phyloP scores from a whole-genome alignment of 768 basidiomycete genomes.

The Boletellus ananas region DNA sequence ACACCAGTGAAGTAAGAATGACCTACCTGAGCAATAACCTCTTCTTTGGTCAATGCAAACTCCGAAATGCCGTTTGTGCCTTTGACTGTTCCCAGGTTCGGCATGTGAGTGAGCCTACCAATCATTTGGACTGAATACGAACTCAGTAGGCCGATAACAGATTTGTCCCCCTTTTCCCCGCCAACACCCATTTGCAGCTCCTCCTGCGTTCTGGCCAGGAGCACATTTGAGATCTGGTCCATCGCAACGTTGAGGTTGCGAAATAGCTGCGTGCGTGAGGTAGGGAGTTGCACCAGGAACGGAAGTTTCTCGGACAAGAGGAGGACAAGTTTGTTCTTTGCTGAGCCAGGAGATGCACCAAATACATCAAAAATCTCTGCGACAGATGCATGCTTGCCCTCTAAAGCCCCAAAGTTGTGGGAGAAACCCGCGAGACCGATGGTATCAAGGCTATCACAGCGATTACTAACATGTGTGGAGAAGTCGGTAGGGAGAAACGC shows the following conservation, averaged over 20 bases:
- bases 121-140: conserved; percentile 15
- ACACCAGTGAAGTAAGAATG: no score
- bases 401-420: conserved; percentile 51
- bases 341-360: conserved; percentile 15
- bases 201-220: conserved; percentile 35
- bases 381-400: conserved; percentile 43
- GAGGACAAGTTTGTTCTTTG: conserved; percentile 30
- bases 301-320: conserved; percentile 39
- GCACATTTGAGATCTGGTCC: conserved; percentile 36
- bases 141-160: conserved; percentile 26
- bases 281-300: conserved; percentile 35
- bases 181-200: conserved; percentile 27
- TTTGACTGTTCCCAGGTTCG: conserved; percentile 29
- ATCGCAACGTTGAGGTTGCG: conserved; percentile 34
- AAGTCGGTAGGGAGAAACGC: background rate
- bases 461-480: background rate
- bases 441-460: conserved; percentile 45
- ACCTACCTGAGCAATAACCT: conserved; percentile 24
- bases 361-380: conserved; percentile 40
- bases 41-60: conserved; percentile 22
- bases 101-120: background rate
- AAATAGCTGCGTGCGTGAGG: conserved; percentile 30
- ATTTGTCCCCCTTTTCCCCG: conserved; percentile 22
- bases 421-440: conserved; percentile 59
- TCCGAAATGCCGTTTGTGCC: conserved; percentile 28